phyloP scores from a whole-genome alignment of 139 green algal genomes.

The Volvox reticuliferus region DNA sequence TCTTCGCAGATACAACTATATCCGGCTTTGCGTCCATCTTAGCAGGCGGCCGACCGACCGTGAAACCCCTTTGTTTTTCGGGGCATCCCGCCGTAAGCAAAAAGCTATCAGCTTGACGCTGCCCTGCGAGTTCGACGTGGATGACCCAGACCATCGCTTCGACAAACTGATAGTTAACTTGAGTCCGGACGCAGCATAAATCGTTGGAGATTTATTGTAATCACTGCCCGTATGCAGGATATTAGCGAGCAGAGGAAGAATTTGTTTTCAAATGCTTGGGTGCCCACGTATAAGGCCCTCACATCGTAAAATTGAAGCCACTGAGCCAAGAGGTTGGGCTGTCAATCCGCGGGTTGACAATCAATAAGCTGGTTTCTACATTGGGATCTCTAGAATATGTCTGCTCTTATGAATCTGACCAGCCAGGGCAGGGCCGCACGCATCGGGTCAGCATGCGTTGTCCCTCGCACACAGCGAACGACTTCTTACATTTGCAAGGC shows the following conservation, averaged over 20 bases:
- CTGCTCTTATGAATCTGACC: neutral
- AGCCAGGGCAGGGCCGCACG: neutral
- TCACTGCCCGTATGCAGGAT: too few relatives aligned
- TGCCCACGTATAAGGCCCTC: too few relatives aligned
- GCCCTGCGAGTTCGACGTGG: neutral
- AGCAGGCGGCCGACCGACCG: slow-evolving; percentile 17
- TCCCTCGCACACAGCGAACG: neutral
- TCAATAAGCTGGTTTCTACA: neutral
- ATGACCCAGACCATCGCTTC: slow-evolving; percentile 30
- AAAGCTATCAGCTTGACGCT: neutral
- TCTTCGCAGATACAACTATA: slow-evolving; percentile 9
- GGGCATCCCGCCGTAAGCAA: neutral
- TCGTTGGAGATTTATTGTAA: too few relatives aligned
- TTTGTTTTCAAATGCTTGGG: too few relatives aligned
- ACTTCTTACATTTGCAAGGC: neutral
- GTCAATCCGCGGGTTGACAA: too few relatives aligned
- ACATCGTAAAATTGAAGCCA: too few relatives aligned
- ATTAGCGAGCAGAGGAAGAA: too few relatives aligned
- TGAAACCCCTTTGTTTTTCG: neutral
- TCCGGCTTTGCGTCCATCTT: slow-evolving; percentile 8
- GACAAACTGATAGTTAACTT: neutral
- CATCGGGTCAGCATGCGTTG: neutral
- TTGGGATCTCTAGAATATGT: neutral
- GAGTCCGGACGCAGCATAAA: too few relatives aligned
- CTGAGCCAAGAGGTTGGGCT: too few relatives aligned